phyloP scores from a whole-genome alignment of 768 basidiomycete species.

The Hortiboletus flavorubellus region DNA sequence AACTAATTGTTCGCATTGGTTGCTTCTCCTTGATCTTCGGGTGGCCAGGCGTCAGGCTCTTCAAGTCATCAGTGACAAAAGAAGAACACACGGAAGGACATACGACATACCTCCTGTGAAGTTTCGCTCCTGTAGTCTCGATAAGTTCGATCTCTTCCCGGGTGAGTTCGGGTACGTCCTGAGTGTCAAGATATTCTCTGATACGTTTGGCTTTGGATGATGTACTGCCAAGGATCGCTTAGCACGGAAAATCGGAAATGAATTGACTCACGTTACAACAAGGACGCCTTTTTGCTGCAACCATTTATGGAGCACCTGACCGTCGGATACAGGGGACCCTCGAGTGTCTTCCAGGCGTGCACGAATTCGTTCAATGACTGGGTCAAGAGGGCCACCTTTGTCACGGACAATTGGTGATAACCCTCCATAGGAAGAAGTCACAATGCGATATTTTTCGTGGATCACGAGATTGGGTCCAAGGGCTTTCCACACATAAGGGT shows the following conservation, averaged over 20 bases:
- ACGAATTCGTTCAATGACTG: slow-evolving; percentile 35
- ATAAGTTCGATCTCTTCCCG: slow-evolving; percentile 23
- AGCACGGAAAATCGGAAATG: background rate
- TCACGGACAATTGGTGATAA: slow-evolving; percentile 36
- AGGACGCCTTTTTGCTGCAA: slow-evolving; percentile 28
- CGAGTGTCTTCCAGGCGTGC: slow-evolving; percentile 25
- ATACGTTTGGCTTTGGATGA: slow-evolving; percentile 32
- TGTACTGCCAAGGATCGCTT: slow-evolving; percentile 22
- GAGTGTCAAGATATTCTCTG: slow-evolving; percentile 32
- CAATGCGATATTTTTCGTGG: slow-evolving; percentile 37
- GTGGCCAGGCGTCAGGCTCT: slow-evolving; percentile 19
- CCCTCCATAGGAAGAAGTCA: slow-evolving; percentile 40
- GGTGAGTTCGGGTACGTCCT: slow-evolving; percentile 28
- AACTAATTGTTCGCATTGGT: background rate
- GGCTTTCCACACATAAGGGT: slow-evolving; percentile 49
- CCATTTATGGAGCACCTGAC: slow-evolving; percentile 32
- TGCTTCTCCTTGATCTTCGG: background rate
- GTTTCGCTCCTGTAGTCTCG: slow-evolving; percentile 24
- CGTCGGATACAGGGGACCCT: slow-evolving; percentile 24
- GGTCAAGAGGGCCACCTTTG: slow-evolving; percentile 39
- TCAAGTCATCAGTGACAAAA: slow-evolving; percentile 1
- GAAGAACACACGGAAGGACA: background rate
- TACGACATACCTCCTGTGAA: slow-evolving; percentile 28
- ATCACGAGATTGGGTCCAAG: slow-evolving; percentile 35
- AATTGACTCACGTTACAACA: slow-evolving; percentile 29